These are phyloP conservation scores for Neonectria faginata DNA, from an alignment of 2,329 filamentous ascomycete species.

Conservation along the genomic window DNA sequence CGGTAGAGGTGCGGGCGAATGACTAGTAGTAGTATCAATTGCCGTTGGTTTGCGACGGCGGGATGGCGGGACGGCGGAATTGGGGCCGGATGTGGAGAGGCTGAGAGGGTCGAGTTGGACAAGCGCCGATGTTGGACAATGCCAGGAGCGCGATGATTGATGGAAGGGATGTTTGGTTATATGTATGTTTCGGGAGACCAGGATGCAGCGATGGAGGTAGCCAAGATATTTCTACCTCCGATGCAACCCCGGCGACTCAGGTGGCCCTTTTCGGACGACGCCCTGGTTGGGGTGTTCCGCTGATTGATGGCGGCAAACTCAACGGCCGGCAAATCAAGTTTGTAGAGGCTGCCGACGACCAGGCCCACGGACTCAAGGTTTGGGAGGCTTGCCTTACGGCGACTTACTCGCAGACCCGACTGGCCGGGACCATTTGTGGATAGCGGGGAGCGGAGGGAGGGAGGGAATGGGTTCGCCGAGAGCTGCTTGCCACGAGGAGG, in stretches of 20 bases:
- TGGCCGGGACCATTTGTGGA: slow-evolving; percentile 9
- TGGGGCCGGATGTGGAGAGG: not conserved
- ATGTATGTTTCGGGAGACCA: slow-evolving; percentile 4
- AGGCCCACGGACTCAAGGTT: slow-evolving; percentile 18
- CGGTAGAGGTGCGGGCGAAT: not conserved
- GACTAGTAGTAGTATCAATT: slow-evolving; percentile 9
- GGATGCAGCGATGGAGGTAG: not conserved
- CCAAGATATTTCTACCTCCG: not conserved
- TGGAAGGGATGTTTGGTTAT: slow-evolving; percentile 8
- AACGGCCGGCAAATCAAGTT: slow-evolving; percentile 19
- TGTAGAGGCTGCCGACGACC: slow-evolving; percentile 5
- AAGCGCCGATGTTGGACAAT: slow-evolving; percentile 5
- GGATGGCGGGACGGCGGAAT: not conserved
- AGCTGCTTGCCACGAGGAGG: not conserved
- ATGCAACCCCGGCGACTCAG: not conserved
- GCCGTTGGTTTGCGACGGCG: slow-evolving; percentile 5
- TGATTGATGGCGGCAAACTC: slow-evolving; percentile 14
- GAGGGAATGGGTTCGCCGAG: not conserved
- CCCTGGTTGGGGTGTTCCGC: not conserved
- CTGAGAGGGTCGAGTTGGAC: not conserved
- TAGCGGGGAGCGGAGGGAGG: not conserved
- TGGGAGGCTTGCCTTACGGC: not conserved
- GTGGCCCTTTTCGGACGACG: not conserved
- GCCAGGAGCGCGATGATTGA: not conserved
- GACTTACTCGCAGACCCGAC: slow-evolving; percentile 13